Evolutionary conservation across 139 green algal genomes (phyloP), one percentile per base, ranked within the genome.

Genomic region (Nannochloris sp.): DNA sequence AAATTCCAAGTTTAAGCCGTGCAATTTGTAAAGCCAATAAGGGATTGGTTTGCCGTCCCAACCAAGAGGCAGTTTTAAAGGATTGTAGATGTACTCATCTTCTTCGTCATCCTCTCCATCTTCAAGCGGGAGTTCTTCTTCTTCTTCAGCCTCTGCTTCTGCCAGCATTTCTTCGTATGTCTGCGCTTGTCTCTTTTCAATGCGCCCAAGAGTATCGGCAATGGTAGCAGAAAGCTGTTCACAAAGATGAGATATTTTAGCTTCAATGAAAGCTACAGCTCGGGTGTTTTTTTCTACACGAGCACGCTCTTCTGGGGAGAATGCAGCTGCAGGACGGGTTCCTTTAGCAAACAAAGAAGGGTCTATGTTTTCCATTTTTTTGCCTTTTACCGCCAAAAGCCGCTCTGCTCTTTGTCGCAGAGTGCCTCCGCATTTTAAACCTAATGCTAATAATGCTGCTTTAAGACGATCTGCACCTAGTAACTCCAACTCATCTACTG

Each of bases 11-110:
- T 97, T 96, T 23, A 99, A 79, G 8, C 94, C 94, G 67, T 99
- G 94, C 70, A 99, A 82, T 82, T 98, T 98, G 85, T 99, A 99
- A 29, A 99, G 88, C 94, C 94, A 99, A 78, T 97, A 98, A 25
- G 94, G 94, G 69, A 99, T 99, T 68, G 94, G 94, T 82, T 98
- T 99, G 62, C 94, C 94, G 65, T 99, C 94, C 87, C 87, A 97
- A n/a, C 94, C 94, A 59, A 99, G 68, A 31, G 94, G 94, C 60
- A 99, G 80, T 86, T 99, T 99, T 30, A 97, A 81, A n/a, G 94
- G 94, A 82, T 99, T 99, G 85, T 99, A 98, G 9, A 98, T 77
- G 47, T 85, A 93, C 55, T 92, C 83, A 60, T 90, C 85, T 68
- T 95, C 84, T 64, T 92, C 85, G 19, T 96, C 85, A 25, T 85